Percentiles rank a stretch among this genome's conserved stretches.
These are phyloP conservation scores for Aspergillus sp. DNA, from an alignment of 2,329 filamentous ascomycete species.

Conservation along the genomic window DNA sequence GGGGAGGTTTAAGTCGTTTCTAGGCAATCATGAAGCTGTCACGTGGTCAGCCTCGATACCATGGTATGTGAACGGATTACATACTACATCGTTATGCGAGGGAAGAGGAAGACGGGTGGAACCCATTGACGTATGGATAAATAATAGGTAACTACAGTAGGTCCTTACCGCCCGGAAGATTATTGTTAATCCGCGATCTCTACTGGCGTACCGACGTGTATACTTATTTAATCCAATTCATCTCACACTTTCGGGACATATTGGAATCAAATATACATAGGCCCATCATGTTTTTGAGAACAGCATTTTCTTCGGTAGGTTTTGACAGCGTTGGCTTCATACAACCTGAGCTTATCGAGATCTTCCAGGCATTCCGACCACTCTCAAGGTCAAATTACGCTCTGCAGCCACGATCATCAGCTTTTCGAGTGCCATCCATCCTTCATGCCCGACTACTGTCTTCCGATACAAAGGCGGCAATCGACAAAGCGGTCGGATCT, in stretches of 20 bases:
- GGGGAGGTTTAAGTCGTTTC: too few species aligned
- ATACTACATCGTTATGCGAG: not conserved
- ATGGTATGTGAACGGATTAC: not conserved
- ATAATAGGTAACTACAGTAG: too few species aligned
- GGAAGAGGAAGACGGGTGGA: too few species aligned
- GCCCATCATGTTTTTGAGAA: slow-evolving; percentile 24
- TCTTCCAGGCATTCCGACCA: slow-evolving; percentile 25
- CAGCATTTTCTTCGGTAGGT: slow-evolving; percentile 15
- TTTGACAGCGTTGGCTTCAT: not conserved
- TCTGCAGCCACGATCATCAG: slow-evolving; percentile 15
- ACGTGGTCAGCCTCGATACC: too few species aligned
- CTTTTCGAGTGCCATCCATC: slow-evolving; percentile 33
- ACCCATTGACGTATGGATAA: too few species aligned
- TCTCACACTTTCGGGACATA: too few species aligned
- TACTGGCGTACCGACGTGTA: not conserved
- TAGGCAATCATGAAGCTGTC: too few species aligned
- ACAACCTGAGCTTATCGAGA: not conserved
- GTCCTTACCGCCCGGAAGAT: too few species aligned
- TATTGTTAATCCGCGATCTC: too few species aligned
- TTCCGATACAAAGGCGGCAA: slow-evolving; percentile 71
- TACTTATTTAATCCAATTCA: too few species aligned
- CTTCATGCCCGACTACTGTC: slow-evolving; percentile 64
- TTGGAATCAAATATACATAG: too few species aligned
- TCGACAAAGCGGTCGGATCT: slow-evolving; percentile 82
- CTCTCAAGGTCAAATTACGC: slow-evolving; percentile 19